These are phyloP conservation scores for Nicotiana undulata DNA, from an alignment of 257 asterid genomes.

Conservation along the genomic window DNA sequence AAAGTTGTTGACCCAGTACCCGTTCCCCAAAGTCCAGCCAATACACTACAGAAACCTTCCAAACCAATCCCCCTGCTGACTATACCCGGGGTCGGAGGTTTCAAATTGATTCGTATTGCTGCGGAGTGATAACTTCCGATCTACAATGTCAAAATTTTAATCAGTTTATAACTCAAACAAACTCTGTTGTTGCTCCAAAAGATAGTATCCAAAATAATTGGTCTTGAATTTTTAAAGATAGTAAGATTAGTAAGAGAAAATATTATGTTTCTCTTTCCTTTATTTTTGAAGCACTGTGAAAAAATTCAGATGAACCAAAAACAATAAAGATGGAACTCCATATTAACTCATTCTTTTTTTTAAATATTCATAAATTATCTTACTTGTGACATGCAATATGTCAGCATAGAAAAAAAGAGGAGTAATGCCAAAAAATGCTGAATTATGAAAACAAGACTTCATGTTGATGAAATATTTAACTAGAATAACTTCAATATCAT, in stretches of 20 bases:
- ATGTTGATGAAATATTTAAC: background rate
- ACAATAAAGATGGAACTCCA: background rate
- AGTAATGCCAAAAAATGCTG: background rate
- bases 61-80: constrained; percentile 91
- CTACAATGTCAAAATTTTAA: constrained; percentile 22
- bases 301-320: background rate
- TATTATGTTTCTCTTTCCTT: background rate
- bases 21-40: constrained; percentile 98
- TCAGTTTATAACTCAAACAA: background rate
- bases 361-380: background rate
- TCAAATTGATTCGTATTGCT: constrained; percentile 51
- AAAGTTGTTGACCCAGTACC: constrained; percentile 91
- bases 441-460: background rate
- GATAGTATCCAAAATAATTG: background rate
- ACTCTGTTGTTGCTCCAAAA: background rate
- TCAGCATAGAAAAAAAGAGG: background rate
- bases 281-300: background rate
- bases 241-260: background rate
- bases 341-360: background rate
- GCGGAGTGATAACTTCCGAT: constrained; percentile 84
- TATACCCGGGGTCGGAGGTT: constrained; percentile 79
- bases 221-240: background rate
- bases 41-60: constrained; percentile 90
- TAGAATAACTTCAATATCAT: background rate
- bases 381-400: background rate